phyloP scores from a whole-genome alignment of 2,329 filamentous ascomycete species.

The Venturia carpophila region DNA sequence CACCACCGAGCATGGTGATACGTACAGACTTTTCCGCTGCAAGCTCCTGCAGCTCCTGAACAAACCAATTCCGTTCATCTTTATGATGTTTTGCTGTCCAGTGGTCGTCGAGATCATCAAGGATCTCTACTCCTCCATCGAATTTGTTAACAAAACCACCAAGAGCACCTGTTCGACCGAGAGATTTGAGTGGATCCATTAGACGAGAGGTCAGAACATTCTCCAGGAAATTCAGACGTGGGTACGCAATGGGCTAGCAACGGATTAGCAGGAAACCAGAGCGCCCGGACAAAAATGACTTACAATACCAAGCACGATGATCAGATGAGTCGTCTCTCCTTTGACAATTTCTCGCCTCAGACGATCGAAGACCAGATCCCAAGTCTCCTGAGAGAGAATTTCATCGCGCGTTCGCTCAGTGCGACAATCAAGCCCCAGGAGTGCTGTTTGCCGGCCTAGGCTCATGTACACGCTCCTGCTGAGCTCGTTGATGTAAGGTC shows the following conservation, averaged over 20 bases:
- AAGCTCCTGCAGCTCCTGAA: constrained; percentile 87
- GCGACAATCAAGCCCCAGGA: constrained; percentile 82
- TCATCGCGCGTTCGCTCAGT: constrained; percentile 83
- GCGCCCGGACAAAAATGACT: constrained; percentile 28
- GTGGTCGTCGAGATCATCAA: constrained; percentile 90
- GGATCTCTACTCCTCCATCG: constrained; percentile 82
- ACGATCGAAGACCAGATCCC: constrained; percentile 79
- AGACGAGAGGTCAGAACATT: constrained; percentile 70
- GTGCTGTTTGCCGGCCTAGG: constrained; percentile 68
- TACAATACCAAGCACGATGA: constrained; percentile 76
- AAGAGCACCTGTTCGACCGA: constrained; percentile 73
- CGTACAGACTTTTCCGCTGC: constrained; percentile 88
- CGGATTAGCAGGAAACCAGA: neutral
- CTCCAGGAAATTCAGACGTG: constrained; percentile 49
- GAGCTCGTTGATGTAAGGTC: constrained; percentile 81
- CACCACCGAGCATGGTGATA: constrained; percentile 85
- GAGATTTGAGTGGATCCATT: constrained; percentile 82
- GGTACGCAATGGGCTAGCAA: constrained; percentile 38
- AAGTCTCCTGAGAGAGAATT: constrained; percentile 71
- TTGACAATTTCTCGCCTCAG: constrained; percentile 74
- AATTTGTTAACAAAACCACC: constrained; percentile 78
- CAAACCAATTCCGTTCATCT: constrained; percentile 72
- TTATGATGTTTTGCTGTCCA: constrained; percentile 98
- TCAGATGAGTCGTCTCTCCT: constrained; percentile 79
- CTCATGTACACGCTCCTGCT: constrained; percentile 82